Percentiles rank a stretch among this genome's conserved stretches.
phyloP scores from a whole-genome alignment of 2,329 filamentous ascomycete genomes.

The Zymoseptoria crescenta region DNA sequence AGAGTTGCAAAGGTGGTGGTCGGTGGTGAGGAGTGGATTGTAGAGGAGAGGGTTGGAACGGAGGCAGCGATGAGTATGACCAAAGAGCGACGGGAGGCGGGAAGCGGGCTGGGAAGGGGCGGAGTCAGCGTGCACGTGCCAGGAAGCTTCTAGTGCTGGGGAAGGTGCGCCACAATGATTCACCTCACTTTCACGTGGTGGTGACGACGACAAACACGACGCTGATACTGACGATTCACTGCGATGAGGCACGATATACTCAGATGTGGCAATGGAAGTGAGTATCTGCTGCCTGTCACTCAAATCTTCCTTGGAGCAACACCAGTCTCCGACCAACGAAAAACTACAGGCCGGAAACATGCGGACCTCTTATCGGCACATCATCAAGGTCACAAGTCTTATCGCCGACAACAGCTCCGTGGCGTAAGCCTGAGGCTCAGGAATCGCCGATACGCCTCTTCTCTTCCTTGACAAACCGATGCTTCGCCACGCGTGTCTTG shows the following conservation, averaged over 20 bases:
- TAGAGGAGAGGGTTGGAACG: slow-evolving; percentile 4
- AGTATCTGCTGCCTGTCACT: too few relatives aligned
- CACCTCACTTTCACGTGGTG: background rate
- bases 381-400: background rate
- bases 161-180: background rate
- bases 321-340: too few relatives aligned
- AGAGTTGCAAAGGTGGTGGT: slow-evolving; percentile 4
- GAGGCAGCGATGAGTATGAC: background rate
- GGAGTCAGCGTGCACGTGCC: background rate
- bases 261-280: too few relatives aligned
- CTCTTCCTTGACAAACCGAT: too few relatives aligned
- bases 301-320: too few relatives aligned
- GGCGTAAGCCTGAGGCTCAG: background rate
- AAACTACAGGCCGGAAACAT: too few relatives aligned
- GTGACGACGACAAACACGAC: background rate
- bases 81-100: background rate
- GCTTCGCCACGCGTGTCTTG: too few relatives aligned
- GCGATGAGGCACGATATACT: too few relatives aligned
- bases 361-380: background rate
- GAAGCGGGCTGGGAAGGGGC: background rate
- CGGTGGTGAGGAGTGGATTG: slow-evolving; percentile 4
- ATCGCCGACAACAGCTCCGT: background rate
- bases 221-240: background rate
- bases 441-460: too few relatives aligned
- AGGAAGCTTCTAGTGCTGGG: background rate